phyloP scores from a whole-genome alignment of 2,329 filamentous ascomycete species.

The Fusarium liriodendri region DNA sequence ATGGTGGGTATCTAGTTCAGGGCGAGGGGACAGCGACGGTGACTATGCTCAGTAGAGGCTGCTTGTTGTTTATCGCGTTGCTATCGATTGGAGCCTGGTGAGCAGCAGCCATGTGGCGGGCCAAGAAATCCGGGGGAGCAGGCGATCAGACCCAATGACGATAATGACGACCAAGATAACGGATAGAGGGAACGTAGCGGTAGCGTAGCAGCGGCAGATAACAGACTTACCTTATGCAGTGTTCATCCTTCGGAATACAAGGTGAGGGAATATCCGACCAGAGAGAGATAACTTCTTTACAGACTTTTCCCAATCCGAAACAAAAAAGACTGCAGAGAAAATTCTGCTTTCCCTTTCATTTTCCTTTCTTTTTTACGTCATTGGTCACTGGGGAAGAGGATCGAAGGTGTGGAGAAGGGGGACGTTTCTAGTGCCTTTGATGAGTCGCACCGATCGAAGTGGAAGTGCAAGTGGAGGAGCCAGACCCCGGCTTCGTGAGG shows the following conservation, averaged over 20 bases:
- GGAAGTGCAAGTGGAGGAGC: constrained; percentile 1
- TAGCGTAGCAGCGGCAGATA: neutral
- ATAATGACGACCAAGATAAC: constrained; percentile 2
- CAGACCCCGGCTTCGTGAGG: neutral
- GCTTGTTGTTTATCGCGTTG: constrained; percentile 3
- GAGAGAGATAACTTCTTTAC: neutral
- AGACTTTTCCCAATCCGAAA: constrained; percentile 6
- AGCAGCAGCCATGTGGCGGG: constrained; percentile 20
- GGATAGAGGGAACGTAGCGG: neutral
- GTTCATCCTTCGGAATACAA: neutral
- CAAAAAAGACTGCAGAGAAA: constrained; percentile 13
- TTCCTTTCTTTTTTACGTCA: constrained; percentile 26
- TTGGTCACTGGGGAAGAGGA: constrained; percentile 28
- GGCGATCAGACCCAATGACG: constrained; percentile 10
- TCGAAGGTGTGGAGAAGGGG: constrained; percentile 24
- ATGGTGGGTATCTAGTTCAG: constrained; percentile 18
- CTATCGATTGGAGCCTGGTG: constrained; percentile 3
- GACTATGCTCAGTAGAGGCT: constrained; percentile 12
- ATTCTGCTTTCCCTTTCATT: constrained; percentile 23
- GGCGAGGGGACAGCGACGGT: neutral
- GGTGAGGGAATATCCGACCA: neutral
- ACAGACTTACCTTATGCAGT: neutral
- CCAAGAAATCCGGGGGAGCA: constrained; percentile 24
- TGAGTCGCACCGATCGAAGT: constrained; percentile 13
- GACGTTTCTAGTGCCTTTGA: constrained; percentile 21